phyloP scores from a whole-genome alignment of 1,284 basidiomycete genomes.

The Polyporus tsugae region DNA sequence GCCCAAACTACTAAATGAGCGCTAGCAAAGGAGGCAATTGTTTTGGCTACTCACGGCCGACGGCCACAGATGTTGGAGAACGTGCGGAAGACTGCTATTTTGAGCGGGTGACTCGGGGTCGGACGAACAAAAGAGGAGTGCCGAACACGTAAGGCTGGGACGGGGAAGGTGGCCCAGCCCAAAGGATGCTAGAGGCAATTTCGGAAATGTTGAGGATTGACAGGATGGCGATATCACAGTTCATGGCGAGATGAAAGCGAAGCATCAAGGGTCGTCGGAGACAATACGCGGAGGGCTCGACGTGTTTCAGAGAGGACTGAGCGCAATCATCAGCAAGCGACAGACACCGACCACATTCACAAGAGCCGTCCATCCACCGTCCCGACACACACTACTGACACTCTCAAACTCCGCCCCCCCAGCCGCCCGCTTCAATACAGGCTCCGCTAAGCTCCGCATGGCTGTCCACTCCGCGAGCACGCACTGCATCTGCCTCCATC shows the following conservation, averaged over 20 bases:
- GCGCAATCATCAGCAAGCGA: neutral
- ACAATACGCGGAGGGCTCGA: conserved; percentile 25
- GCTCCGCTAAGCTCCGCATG: conserved; percentile 25
- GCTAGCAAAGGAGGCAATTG: conserved; percentile 24
- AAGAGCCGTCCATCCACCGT: neutral
- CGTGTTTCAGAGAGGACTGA: conserved; percentile 23
- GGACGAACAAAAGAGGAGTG: conserved; percentile 26
- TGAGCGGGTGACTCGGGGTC: conserved; percentile 20
- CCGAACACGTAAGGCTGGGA: conserved; percentile 33
- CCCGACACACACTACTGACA: neutral
- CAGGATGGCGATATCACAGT: conserved; percentile 21
- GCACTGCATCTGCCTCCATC: neutral
- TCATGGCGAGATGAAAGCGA: conserved; percentile 12
- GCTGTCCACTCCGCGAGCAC: conserved; percentile 24
- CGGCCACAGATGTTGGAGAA: conserved; percentile 20
- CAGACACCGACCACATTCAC: conserved; percentile 1
- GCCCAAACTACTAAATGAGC: conserved; percentile 20
- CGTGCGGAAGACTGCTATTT: conserved; percentile 17
- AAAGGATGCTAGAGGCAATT: conserved; percentile 16
- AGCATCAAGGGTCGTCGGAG: conserved; percentile 18
- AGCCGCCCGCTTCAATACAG: conserved; percentile 12
- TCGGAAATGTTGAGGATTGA: conserved; percentile 28
- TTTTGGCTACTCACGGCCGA: conserved; percentile 18
- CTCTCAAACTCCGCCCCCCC: conserved; percentile 1
- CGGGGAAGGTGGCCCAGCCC: conserved; percentile 22